A percentile compares a stretch with the other conserved stretches of the same genome.
phyloP scores from a whole-genome alignment of 257 asterid genomes.

The Ligustrum vulgare region DNA sequence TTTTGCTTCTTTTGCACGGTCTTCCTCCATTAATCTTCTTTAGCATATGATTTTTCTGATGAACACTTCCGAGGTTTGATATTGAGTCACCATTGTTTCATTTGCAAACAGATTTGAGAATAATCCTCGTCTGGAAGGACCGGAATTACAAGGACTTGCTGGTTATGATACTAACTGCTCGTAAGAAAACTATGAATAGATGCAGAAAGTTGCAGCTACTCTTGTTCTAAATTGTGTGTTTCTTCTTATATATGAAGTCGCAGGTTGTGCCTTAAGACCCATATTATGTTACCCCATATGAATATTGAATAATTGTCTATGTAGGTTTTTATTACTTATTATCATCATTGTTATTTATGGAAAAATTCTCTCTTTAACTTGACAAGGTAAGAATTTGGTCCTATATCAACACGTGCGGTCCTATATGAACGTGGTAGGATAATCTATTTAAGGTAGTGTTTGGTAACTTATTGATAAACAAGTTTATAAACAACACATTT shows the following conservation, averaged over 20 bases:
- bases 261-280: conserved; percentile 28
- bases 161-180: conserved; percentile 80
- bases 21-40: neutral
- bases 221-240: conserved; percentile 26
- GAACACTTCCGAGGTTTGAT: neutral
- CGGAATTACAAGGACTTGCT: conserved; percentile 87
- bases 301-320: conserved; percentile 14
- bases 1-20: neutral
- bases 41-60: neutral
- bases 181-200: conserved; percentile 26
- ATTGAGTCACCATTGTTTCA: neutral
- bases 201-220: conserved; percentile 25
- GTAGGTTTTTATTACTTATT: conserved; percentile 16
- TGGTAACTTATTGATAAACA: too few species aligned
- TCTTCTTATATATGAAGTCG: conserved; percentile 26
- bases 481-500: too few species aligned
- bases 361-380: neutral
- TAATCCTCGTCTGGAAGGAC: conserved; percentile 85
- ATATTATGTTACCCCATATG: conserved; percentile 14
- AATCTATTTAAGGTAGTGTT: too few species aligned
- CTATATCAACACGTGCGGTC: too few species aligned
- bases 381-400: too few species aligned
- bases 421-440: too few species aligned
- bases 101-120: conserved; percentile 64
- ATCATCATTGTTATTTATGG: neutral